Conservation (phyloP, 1,284 basidiomycete species). For the Lignosus rhinocerotis region DNA sequence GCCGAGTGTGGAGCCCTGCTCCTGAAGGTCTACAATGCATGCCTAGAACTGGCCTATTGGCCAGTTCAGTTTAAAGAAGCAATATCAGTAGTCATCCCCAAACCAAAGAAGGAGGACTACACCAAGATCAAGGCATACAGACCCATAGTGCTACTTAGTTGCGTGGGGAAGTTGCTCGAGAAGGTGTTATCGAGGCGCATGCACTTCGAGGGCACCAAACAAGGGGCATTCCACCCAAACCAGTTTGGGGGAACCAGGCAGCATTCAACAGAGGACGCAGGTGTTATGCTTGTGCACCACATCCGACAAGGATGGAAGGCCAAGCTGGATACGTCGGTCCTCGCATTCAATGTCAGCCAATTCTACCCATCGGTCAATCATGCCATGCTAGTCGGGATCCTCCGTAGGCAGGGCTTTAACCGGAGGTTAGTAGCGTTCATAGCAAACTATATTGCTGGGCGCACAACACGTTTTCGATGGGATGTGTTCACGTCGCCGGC, state of each 20-base stretch:
- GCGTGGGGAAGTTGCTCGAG: neutral
- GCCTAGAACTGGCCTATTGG: neutral
- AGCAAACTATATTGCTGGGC: neutral
- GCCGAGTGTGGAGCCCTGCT: neutral
- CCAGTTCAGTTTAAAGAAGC: constrained; percentile 1
- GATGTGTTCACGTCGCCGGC: neutral
- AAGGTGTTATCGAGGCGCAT: constrained; percentile 2
- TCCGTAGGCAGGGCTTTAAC: neutral
- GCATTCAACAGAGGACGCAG: neutral
- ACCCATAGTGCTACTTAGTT: constrained; percentile 2
- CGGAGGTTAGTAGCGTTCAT: neutral
- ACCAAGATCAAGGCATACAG: neutral
- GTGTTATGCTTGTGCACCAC: neutral
- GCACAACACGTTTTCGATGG: neutral
- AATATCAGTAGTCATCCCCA: neutral
- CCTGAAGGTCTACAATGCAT: neutral
- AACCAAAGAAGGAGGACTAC: constrained; percentile 9
- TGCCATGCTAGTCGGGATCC: neutral
- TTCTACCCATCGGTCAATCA: neutral
- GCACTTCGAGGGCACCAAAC: constrained; percentile 5
- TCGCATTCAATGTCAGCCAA: neutral
- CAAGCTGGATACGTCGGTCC: neutral
- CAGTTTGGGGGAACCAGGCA: neutral
- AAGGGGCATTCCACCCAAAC: neutral
- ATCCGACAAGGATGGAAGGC: neutral